phyloP scores from a whole-genome alignment of 192 early-diverging fungal species.

The Umbelopsis sp. region DNA sequence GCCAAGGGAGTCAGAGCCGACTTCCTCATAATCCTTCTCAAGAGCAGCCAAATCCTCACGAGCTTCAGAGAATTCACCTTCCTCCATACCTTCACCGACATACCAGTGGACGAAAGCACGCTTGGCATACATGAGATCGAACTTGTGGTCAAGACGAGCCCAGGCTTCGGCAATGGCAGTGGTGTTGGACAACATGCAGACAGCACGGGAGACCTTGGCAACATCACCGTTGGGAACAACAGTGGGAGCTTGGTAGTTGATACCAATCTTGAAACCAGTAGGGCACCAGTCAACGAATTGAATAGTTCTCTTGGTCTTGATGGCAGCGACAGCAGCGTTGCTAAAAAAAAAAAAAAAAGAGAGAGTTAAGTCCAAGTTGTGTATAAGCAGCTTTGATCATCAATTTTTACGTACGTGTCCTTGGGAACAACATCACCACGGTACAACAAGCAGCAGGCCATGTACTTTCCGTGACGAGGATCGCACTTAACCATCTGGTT shows the following conservation, averaged over 20 bases:
- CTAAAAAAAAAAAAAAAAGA: background rate
- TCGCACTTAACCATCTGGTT: conserved; percentile 99
- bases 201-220: conserved; percentile 95
- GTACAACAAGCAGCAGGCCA: conserved; percentile 98
- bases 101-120: conserved; percentile 99
- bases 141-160: conserved; percentile 99
- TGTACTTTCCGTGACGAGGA: conserved; percentile 97
- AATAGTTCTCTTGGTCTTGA: conserved; percentile 96
- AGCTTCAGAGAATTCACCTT: conserved; percentile 99
- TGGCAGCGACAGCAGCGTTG: conserved; percentile 84
- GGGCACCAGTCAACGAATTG: conserved; percentile 99
- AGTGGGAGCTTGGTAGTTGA: conserved; percentile 92
- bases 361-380: background rate
- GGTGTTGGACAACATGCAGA: conserved; percentile 99
- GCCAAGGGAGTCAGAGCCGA: conserved; percentile 93
- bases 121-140: conserved; percentile 99
- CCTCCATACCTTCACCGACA: conserved; percentile 99
- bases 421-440: conserved; percentile 99
- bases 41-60: conserved; percentile 99
- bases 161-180: conserved; percentile 99
- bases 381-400: background rate
- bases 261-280: conserved; percentile 99
- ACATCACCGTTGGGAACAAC: conserved; percentile 92
- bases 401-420: conserved; percentile 59
- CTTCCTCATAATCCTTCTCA: conserved; percentile 99